Evolutionary conservation across 2,329 filamentous ascomycete species (phyloP), one percentile per base, ranked within the genome.

Genomic region (Penicillium sp.): DNA sequence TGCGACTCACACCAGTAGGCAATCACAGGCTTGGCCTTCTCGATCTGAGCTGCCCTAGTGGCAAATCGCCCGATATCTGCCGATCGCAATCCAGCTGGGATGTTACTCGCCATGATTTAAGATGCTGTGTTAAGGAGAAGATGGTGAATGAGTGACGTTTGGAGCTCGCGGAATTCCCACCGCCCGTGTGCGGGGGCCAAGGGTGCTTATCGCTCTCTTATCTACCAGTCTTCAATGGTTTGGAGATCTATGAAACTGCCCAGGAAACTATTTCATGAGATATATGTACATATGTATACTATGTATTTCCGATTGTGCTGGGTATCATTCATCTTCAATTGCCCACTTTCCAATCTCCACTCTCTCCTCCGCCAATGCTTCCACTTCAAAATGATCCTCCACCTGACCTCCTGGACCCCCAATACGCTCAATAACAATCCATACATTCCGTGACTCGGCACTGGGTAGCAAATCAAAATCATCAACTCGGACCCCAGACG

Each of bases 21-120:
- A 64, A 97, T 84, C 57, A 94, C 90, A 9, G 94, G 94, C 75
- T 93, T 94, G 69, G 87, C 84, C 56, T 83, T 83, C 72, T 93
- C 89, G 46, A 99, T 84, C 78, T 99, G 93, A 35, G 85, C 83
- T 33, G 91, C 93, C 68, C 93, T 86, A 52, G 87, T 83, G 59
- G 92, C 87, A 73, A 95, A 97, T 58, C 91, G 89, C 62, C 85
- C 86, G 69, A 96, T 85, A 71, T 96, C 91, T 57, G 89, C 87
- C 54, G 87, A 80, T 77, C 89, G 91, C 67, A 99, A 82, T 68
- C 84, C 84, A 33, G 83, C 79, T 16, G 91, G 91, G 54, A 93
- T 78, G 53, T 80, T 78, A 66, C 84, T 82, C 47, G 90, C 85
- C 92, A 96, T 96, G 61, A 55, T 76, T 31, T 6, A 44, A 19